Evolutionary conservation across 257 asterid genomes (phyloP).

Genomic region (Gentiana dahurica): DNA sequence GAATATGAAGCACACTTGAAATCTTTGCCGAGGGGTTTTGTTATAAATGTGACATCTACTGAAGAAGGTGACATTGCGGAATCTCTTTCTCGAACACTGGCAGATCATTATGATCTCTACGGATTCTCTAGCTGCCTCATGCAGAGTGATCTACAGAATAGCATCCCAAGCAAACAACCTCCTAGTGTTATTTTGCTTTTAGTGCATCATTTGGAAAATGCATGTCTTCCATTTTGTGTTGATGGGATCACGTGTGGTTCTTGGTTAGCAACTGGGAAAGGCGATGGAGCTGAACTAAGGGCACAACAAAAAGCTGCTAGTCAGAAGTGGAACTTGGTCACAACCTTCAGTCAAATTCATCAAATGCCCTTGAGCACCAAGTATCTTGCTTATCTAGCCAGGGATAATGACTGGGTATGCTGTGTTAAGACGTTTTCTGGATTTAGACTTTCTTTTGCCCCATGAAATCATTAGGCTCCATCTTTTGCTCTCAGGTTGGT

Average conservation of each 20-base stretch:
- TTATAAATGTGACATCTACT: slow-evolving; percentile 41
- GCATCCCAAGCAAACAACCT: slow-evolving; percentile 32
- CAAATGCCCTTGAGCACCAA: slow-evolving; percentile 77
- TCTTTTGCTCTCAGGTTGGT: slow-evolving; percentile 59
- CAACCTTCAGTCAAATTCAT: slow-evolving; percentile 84
- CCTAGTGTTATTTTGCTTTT: slow-evolving; percentile 75
- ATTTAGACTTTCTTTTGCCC: background rate
- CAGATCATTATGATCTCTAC: slow-evolving; percentile 75
- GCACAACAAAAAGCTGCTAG: slow-evolving; percentile 86
- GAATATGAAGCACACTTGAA: slow-evolving; percentile 33
- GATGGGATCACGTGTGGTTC: slow-evolving; percentile 76
- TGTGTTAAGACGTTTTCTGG: slow-evolving; percentile 6
- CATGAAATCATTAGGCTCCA: slow-evolving; percentile 8
- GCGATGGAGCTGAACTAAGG: slow-evolving; percentile 82
- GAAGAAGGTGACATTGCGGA: slow-evolving; percentile 55
- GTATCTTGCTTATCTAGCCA: slow-evolving; percentile 84
- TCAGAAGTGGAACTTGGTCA: slow-evolving; percentile 86
- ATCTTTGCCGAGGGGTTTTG: slow-evolving; percentile 38
- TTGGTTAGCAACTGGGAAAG: slow-evolving; percentile 79
- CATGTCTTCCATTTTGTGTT: slow-evolving; percentile 64
- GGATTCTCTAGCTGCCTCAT: slow-evolving; percentile 33
- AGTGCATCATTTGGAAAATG: slow-evolving; percentile 87
- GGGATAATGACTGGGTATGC: slow-evolving; percentile 96
- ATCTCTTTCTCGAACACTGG: slow-evolving; percentile 87
- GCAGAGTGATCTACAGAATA: slow-evolving; percentile 32